Percentiles rank a stretch among this genome's conserved stretches.
Evolutionary conservation across 2,329 filamentous ascomycete species (phyloP).

Genomic region (Coniochaeta sp.): DNA sequence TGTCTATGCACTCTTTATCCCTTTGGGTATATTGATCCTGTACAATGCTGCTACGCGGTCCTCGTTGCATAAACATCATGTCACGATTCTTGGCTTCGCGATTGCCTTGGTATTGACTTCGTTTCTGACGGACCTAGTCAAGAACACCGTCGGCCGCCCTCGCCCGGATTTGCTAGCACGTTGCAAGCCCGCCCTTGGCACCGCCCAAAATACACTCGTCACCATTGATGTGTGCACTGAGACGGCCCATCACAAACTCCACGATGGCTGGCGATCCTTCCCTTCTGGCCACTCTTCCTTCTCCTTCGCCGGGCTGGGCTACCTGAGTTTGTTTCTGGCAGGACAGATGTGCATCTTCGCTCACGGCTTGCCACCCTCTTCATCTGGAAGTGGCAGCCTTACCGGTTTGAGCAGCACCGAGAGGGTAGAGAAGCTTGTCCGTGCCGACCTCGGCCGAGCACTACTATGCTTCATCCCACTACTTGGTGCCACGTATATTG

Average conservation of each 20-base stretch:
- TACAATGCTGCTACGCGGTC: conserved; percentile 59
- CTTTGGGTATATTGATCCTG: conserved; percentile 56
- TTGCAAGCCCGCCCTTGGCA: conserved; percentile 60
- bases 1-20: conserved; percentile 68
- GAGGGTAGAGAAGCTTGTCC: conserved; percentile 17
- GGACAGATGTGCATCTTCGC: conserved; percentile 56
- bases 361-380: conserved; percentile 21
- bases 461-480: conserved; percentile 52
- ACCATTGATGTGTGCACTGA: conserved; percentile 68
- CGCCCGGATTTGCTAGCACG: conserved; percentile 59
- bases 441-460: conserved; percentile 46
- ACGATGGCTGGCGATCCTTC: conserved; percentile 81
- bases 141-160: conserved; percentile 84
- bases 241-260: conserved; percentile 57
- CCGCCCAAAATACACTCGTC: conserved; percentile 45
- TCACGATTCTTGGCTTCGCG: conserved; percentile 72
- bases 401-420: conserved; percentile 6
- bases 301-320: conserved; percentile 71
- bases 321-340: conserved; percentile 61
- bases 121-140: conserved; percentile 84
- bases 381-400: background rate
- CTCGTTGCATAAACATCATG: conserved; percentile 72
- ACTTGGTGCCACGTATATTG: conserved; percentile 58
- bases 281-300: conserved; percentile 76
- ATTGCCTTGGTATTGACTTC: conserved; percentile 70